Base-by-base conservation (phyloP, 768 basidiomycete genomes). In the Rhizopogon vulgaris region DNA sequence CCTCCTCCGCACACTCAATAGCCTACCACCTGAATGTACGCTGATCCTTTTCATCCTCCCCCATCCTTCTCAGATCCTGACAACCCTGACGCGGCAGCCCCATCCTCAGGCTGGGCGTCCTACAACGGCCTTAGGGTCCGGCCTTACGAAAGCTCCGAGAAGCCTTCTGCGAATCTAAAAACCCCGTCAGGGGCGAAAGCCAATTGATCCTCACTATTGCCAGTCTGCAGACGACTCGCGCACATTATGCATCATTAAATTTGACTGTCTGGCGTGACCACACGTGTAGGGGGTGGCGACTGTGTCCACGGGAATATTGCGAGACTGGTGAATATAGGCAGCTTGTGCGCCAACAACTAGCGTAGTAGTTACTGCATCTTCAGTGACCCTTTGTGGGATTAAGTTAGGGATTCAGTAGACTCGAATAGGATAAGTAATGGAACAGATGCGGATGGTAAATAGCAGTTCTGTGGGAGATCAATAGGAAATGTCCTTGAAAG, bases 261-360 rank as follows among this genome's bases (percentile, higher is more conserved):
- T n/a, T n/a, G n/a, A n/a, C n/a, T n/a, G 8, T 30, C 28, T 7
- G 28, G 10, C 14, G 59, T 36, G 22, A 48, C 54, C 40, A 38
- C 49, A 3, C 51, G 39, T 6, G 40, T 28, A 37, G 42, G 48
- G 11, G 27, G 45, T 7, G 56, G 62, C 6, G 66, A 56, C 34
- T 41, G 38, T 41, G 43, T 49, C 32, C 49, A 56, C 32, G 58
- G 65, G 4, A 58, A 98, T 11, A 89, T 78, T 22, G 22, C 22
- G 22, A 22, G 22, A 22, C 22, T 22, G 22, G 22, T 22, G 22
- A 22, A 22, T 22, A 22, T 22, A 41, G 97, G 75, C 7, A 92
- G 73, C 50, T 92, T 96, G 87, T 1, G 91, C 94, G 1, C 85
- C 88, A 65, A 88, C 94, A 2, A 94, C 96, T 17, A 98, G 72